Evolutionary conservation across 164 flowering plant genomes (phyloP), one percentile per base, ranked within the genome.

Genomic region (Taxillus chinensis): DNA sequence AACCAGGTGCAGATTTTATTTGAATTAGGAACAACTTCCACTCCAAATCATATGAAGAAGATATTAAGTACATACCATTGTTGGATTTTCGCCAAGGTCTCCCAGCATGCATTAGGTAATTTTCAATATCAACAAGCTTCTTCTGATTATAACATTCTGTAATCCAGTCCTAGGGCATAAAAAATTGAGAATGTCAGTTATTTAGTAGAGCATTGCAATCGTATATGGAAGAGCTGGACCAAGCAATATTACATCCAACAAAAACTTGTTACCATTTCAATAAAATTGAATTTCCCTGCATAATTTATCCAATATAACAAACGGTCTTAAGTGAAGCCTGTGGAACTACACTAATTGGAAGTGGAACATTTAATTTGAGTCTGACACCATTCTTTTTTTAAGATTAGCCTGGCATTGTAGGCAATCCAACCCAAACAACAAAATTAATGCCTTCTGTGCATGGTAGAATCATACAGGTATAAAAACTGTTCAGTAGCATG

Each of bases 71-170:
- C 12, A 62, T 45, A 81, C 87, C 93, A 74, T 64, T 58, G 52
- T 39, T 63, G 60, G 63, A 62, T 38, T 55, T 84, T 46, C 87
- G 81, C 99, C 99, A 95, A 16, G 96, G 96, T 70, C 85, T 89
- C 52, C 99, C 99, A 76, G 81, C 84, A 82, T 91, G 82, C 89
- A 95, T 83, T n/a, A 89, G 83, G 73, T 81, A 89, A n/a, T 66
- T 64, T 64, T 91, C 99, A 68, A 95, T 89, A 38, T 79, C 90
- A 63, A 86, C 92, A 57, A 95, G 93, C 75, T 78, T 83, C 71
- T 78, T 89, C 76, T 85, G 84, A 42, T 65, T 69, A 66, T 84
- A 79, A 73, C 97, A 90, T 65, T 87, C 95, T 46, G 76, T 69
- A 73, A 95, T 79, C 99, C 99, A 95, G 38, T 83, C 96, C 98